These are phyloP conservation scores for Alternaria gaisen DNA, from an alignment of 2,329 filamentous ascomycete genomes.

Conservation along the genomic window DNA sequence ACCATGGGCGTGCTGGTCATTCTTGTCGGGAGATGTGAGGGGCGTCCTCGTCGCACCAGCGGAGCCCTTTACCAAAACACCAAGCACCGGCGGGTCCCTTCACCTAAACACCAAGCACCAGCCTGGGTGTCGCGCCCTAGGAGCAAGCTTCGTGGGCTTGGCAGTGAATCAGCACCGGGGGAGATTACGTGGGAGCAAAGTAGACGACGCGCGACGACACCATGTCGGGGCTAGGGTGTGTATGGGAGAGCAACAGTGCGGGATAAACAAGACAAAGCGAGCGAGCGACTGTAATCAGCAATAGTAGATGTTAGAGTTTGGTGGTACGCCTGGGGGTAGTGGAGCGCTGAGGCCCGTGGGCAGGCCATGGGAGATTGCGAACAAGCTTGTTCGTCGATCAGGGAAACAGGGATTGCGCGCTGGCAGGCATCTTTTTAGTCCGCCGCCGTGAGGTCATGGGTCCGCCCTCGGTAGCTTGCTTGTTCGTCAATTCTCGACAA, in stretches of 20 bases:
- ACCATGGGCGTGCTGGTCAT: conserved; percentile 45
- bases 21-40: conserved; percentile 27
- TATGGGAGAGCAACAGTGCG: conserved; percentile 8
- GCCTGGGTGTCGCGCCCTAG: conserved; percentile 25
- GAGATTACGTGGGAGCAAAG: conserved; percentile 40
- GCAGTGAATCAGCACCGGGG: conserved; percentile 29
- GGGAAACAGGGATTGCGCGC: conserved; percentile 30
- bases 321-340: conserved; percentile 8
- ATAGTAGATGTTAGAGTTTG: not conserved
- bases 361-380: conserved; percentile 20
- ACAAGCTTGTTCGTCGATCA: conserved; percentile 13
- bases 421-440: not conserved
- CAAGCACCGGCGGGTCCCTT: conserved; percentile 15
- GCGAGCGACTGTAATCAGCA: conserved; percentile 4
- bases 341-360: conserved; percentile 11
- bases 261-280: not conserved
- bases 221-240: conserved; percentile 27
- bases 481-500: not conserved
- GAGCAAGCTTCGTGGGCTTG: conserved; percentile 23
- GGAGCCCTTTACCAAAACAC: conserved; percentile 9
- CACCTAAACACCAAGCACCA: conserved; percentile 10
- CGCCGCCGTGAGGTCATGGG: conserved; percentile 10
- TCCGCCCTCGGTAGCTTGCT: not conserved
- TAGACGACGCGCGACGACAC: conserved; percentile 33
- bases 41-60: conserved; percentile 33